Percentiles rank a stretch among this genome's conserved stretches.
phyloP scores from a whole-genome alignment of 352 stramenopile species.

The Phytopythium montanum region DNA sequence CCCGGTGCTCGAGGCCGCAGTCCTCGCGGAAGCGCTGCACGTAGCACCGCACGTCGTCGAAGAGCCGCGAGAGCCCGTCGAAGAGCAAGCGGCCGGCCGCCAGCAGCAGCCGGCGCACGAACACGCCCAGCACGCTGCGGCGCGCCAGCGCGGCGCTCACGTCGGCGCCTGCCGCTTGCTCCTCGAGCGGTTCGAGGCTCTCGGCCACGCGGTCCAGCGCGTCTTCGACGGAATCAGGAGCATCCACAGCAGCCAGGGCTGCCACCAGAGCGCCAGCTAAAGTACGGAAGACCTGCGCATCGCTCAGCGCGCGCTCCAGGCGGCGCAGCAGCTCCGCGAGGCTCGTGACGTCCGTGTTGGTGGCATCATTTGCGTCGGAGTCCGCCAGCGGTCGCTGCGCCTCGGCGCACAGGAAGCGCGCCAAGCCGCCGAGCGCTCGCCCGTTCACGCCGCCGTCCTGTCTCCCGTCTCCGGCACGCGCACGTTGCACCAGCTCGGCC shows the following conservation, averaged over 20 bases:
- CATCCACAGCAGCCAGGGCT: constrained; percentile 52
- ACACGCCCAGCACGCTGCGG: constrained; percentile 58
- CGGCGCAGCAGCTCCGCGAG: constrained; percentile 42
- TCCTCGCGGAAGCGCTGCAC: constrained; percentile 39
- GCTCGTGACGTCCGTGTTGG: constrained; percentile 11
- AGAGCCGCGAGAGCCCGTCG: constrained; percentile 64
- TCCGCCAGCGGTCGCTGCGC: constrained; percentile 36
- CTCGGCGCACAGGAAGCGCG: constrained; percentile 49
- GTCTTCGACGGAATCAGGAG: constrained; percentile 58
- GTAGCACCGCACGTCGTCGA: constrained; percentile 59
- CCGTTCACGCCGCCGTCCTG: constrained; percentile 10
- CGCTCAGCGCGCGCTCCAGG: constrained; percentile 34
- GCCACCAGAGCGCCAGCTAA: constrained; percentile 45
- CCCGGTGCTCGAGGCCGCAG: constrained; percentile 17
- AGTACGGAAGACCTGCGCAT: constrained; percentile 31
- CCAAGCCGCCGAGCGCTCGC: constrained; percentile 37
- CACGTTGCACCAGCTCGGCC: constrained; percentile 46
- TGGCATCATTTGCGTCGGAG: constrained; percentile 1
- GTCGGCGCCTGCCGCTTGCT: constrained; percentile 11
- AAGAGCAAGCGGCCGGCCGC: constrained; percentile 56
- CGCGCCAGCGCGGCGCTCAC: constrained; percentile 39
- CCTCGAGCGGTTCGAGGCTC: constrained; percentile 43
- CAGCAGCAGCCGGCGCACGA: constrained; percentile 68
- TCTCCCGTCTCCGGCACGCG: constrained; percentile 18
- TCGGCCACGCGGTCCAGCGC: constrained; percentile 62